phyloP scores from a whole-genome alignment of 2,329 filamentous ascomycete species.

The Metarhizium humberi region DNA sequence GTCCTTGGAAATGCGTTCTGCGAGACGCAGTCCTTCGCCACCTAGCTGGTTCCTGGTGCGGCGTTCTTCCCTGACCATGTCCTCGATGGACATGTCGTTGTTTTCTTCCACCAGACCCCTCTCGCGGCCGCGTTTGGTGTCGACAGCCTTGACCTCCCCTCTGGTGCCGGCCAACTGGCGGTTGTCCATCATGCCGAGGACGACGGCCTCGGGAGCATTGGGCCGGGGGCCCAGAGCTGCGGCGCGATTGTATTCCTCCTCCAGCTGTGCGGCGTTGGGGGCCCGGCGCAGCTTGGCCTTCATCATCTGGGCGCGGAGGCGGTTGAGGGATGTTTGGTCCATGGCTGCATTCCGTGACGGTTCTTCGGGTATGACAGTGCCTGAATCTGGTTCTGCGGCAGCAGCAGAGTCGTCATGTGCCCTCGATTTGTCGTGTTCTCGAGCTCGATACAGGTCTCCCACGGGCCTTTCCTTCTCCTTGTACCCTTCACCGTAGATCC shows the following conservation, averaged over 20 bases:
- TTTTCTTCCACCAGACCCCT: constrained; percentile 82
- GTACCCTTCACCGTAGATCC: constrained; percentile 77
- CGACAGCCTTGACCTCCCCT: constrained; percentile 66
- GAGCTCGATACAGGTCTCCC: constrained; percentile 75
- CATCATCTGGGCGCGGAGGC: constrained; percentile 88
- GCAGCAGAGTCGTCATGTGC: constrained; percentile 4
- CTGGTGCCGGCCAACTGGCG: constrained; percentile 70
- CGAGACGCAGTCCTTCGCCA: constrained; percentile 73
- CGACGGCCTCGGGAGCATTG: constrained; percentile 53
- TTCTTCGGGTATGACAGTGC: constrained; percentile 47
- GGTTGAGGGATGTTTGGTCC: constrained; percentile 76
- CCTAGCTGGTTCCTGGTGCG: constrained; percentile 69
- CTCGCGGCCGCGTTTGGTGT: constrained; percentile 74
- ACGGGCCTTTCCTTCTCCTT: constrained; percentile 78
- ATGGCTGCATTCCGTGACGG: constrained; percentile 30
- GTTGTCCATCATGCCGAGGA: constrained; percentile 82
- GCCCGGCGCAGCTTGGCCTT: constrained; percentile 81
- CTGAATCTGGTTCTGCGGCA: constrained; percentile 35
- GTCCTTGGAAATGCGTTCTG: constrained; percentile 91
- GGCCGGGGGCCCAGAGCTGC: constrained; percentile 50
- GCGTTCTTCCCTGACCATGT: constrained; percentile 93
- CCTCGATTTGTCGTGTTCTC: constrained; percentile 47
- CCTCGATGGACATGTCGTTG: constrained; percentile 89
- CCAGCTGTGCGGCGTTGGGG: constrained; percentile 65
- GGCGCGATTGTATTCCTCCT: constrained; percentile 75